Evolutionary conservation across 148 eudicot genomes (phyloP).

Genomic region (Polygonum maritimum): DNA sequence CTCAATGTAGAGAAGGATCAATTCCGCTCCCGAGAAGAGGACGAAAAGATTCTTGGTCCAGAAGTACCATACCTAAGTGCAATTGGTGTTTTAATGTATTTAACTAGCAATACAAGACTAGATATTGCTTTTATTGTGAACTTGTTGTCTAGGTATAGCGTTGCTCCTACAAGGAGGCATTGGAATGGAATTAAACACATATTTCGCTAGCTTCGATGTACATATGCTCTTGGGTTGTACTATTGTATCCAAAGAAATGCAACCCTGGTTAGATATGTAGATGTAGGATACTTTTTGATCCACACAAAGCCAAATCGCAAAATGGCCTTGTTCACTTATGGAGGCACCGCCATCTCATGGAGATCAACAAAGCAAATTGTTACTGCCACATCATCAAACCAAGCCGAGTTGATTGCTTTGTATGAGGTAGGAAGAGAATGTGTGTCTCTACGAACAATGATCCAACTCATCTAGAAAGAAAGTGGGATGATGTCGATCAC

Average conservation of each 20-base stretch:
- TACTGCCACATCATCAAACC: neutral
- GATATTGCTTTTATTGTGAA: neutral
- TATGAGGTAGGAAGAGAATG: neutral
- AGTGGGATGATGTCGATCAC: neutral
- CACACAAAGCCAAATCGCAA: neutral
- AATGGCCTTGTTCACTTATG: too few relatives aligned
- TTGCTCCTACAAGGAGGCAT: neutral
- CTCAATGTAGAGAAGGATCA: neutral
- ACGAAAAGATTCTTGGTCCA: neutral
- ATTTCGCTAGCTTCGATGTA: neutral
- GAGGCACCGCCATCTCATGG: neutral
- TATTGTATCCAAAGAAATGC: neutral
- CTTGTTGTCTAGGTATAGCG: neutral
- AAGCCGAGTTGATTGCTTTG: neutral
- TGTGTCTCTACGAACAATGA: too few relatives aligned
- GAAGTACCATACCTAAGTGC: neutral
- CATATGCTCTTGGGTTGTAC: neutral
- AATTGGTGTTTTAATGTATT: neutral
- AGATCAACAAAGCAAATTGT: neutral
- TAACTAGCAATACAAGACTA: neutral
- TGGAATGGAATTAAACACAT: neutral
- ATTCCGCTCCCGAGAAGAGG: neutral
- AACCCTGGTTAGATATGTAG: neutral
- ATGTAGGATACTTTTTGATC: neutral
- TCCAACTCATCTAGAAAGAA: neutral